These are phyloP conservation scores for Trichopus zeylanicus DNA, from an alignment of 116 monocot genomes.

Conservation along the genomic window DNA sequence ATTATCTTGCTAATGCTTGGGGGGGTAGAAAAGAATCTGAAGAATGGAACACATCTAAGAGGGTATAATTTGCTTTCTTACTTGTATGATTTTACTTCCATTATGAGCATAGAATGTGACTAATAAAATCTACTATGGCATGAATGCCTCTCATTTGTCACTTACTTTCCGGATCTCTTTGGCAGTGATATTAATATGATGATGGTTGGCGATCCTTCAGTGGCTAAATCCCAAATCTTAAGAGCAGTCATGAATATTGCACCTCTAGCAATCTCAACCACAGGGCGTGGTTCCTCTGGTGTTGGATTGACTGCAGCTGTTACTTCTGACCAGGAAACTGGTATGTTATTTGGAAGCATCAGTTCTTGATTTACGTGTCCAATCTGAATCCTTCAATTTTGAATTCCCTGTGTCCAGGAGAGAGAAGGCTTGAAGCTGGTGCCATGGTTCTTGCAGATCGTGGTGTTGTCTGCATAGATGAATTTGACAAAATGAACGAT, in stretches of 20 bases:
- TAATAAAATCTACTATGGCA: background rate
- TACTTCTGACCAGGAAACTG: conserved; percentile 96
- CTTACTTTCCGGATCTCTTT: background rate
- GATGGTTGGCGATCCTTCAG: conserved; percentile 99
- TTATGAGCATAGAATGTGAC: background rate
- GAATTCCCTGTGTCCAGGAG: conserved; percentile 33
- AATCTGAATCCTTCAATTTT: background rate
- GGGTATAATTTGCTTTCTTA: conserved; percentile 32
- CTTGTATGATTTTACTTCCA: background rate
- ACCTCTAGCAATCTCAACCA: conserved; percentile 91
- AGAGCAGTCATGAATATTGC: conserved; percentile 94
- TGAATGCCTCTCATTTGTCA: background rate
- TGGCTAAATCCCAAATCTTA: conserved; percentile 95
- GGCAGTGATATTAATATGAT: conserved; percentile 96
- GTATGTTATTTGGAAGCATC: conserved; percentile 17
- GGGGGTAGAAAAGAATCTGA: conserved; percentile 89
- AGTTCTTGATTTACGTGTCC: background rate
- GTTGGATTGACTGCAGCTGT: conserved; percentile 98
- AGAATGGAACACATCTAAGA: conserved; percentile 95
- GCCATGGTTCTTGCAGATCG: conserved; percentile 99
- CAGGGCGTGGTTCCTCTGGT: conserved; percentile 96
- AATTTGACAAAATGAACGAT: conserved; percentile 99
- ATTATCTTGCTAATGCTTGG: conserved; percentile 93
- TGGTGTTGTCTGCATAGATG: conserved; percentile 97
- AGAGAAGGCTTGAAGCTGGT: conserved; percentile 97